A percentile compares a stretch with the other conserved stretches of the same genome.
Conservation (phyloP, 441 rosid species). For the Gossypium gossypioides region DNA sequence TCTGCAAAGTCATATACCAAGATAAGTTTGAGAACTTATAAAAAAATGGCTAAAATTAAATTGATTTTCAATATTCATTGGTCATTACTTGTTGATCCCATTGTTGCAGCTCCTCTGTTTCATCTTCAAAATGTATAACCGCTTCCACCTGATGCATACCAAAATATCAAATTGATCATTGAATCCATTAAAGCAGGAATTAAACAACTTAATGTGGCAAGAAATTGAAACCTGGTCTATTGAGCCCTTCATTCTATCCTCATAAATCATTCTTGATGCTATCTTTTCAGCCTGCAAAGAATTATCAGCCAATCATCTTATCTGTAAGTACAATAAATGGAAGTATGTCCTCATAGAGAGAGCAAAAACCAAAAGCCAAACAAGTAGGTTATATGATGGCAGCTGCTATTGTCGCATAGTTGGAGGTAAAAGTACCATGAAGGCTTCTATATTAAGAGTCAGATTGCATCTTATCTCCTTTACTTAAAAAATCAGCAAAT, state of each 20-base stretch:
- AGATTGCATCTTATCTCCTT: neutral
- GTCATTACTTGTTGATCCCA: constrained; percentile 93
- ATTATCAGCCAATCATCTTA: constrained; percentile 1
- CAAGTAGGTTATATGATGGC: neutral
- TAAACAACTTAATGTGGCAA: neutral
- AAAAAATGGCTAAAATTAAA: neutral
- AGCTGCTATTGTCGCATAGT: constrained; percentile 2
- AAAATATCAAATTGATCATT: neutral
- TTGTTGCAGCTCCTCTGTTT: constrained; percentile 83
- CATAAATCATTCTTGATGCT: constrained; percentile 92
- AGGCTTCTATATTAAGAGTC: neutral
- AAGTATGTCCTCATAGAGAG: neutral
- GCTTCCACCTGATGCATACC: constrained; percentile 66
- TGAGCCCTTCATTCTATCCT: constrained; percentile 97
- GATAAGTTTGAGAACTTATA: neutral
- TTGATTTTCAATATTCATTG: neutral
- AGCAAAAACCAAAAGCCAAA: neutral
- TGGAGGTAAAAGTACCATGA: neutral
- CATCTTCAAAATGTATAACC: constrained; percentile 94
- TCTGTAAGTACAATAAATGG: neutral
- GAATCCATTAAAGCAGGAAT: neutral
- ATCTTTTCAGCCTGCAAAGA: constrained; percentile 86
- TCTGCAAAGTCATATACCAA: constrained; percentile 32
- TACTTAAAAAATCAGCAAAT: neutral
- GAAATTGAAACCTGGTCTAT: constrained; percentile 73